Evolutionary conservation across 176 grass and related monocot genomes (phyloP), one percentile per base, ranked within the genome.

Genomic region (Aegilops speltoides): DNA sequence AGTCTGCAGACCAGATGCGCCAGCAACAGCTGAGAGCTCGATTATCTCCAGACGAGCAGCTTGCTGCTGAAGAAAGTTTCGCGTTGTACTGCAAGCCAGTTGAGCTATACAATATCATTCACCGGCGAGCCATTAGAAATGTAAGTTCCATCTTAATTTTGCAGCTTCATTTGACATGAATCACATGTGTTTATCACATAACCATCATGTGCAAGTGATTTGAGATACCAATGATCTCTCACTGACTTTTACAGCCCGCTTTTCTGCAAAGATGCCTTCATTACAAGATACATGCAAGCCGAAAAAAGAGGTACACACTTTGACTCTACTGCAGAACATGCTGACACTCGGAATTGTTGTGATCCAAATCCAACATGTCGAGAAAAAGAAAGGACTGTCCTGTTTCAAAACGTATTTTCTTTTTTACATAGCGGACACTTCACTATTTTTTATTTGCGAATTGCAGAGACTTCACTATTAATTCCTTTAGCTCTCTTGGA

Each of bases 81-180:
- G 90, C 92, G 0, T 52, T 87, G 78, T 99, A 99, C 62, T 96
- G 94, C 83, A 96, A 93, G 80, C 97, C 97, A 6, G 92, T 94
- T 46, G 97, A 99, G 68, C 77, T 99, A 56, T 99, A 99, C 79
- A 99, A 99, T 91, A 96, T 96, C 38, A 88, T 99, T 90, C 97
- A 94, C 23, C 89, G 92, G 24, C 82, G 97, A 24, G 65, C 97
- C 6, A 64, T 91, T 73, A 92, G 61, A 94, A 99, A 93, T 80
- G 97, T 99, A 94, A 91, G 67, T 70, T 77, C 10, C 19, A 22
- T 87, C 61, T 33, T 57, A 40, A 74, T 26, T 62, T 67, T 75
- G 8, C 8, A 11, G 25, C 7, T 24, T 68, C 41, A 61, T 85
- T 57, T 46, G 41, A 81, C 34, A 56, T 46, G 16, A 32, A 64